Percentiles rank a stretch among this genome's conserved stretches.
Conservation (phyloP, 306 rosid species). For the Abrus pulchellus region DNA sequence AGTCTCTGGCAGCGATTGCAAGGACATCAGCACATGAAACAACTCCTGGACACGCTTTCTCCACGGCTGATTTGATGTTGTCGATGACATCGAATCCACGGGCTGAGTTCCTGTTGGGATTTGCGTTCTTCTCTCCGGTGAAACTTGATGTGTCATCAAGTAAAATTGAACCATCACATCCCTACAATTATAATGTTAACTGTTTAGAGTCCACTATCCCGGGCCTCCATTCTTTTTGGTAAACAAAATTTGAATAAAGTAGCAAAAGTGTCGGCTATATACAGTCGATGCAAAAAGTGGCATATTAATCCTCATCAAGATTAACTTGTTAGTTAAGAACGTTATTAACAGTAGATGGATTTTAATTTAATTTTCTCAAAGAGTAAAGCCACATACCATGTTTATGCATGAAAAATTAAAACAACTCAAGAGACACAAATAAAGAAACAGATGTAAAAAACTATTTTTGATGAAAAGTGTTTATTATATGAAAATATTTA, state of each 20-base stretch:
- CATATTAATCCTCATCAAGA: not conserved
- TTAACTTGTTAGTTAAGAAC: not conserved
- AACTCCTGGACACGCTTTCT: slow-evolving; percentile 76
- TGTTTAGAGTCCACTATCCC: too few relatives aligned
- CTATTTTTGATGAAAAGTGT: not conserved
- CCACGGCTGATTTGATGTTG: slow-evolving; percentile 78
- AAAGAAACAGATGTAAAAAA: not conserved
- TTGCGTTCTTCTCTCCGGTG: slow-evolving; percentile 85
- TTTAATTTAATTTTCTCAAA: not conserved
- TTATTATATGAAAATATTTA: not conserved
- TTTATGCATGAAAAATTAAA: not conserved
- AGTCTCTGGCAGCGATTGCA: slow-evolving; percentile 78
- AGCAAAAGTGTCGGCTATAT: not conserved
- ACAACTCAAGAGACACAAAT: not conserved
- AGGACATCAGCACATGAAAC: slow-evolving; percentile 92
- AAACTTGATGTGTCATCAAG: slow-evolving; percentile 84
- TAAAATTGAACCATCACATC: slow-evolving; percentile 90
- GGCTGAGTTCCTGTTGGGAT: slow-evolving; percentile 75
- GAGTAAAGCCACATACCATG: not conserved
- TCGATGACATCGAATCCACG: slow-evolving; percentile 86
- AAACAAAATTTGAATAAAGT: not conserved
- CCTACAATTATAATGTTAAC: slow-evolving; percentile 50
- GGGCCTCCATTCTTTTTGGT: too few relatives aligned
- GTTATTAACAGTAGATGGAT: not conserved
- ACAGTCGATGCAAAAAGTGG: not conserved